These are phyloP conservation scores for Coemansia sp. DNA, from an alignment of 192 early-diverging fungal genomes.

Conservation along the genomic window DNA sequence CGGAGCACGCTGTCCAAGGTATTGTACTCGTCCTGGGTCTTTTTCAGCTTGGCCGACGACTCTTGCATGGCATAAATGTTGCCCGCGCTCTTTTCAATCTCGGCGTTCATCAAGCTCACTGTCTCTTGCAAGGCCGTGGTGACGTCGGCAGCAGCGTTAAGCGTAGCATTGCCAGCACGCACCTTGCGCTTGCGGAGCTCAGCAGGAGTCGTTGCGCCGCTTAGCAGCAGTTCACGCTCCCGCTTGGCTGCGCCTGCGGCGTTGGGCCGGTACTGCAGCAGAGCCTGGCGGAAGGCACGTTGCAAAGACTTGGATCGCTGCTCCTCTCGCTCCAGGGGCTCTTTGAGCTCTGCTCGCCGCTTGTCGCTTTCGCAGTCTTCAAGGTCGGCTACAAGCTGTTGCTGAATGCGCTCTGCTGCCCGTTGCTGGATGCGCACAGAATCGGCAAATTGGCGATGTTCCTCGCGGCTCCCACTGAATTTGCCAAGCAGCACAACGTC, in stretches of 20 bases:
- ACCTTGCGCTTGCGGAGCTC: conserved; percentile 46
- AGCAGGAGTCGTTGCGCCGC: conserved; percentile 37
- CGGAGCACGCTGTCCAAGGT: conserved; percentile 37
- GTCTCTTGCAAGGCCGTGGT: conserved; percentile 48
- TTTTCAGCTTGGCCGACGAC: conserved; percentile 28
- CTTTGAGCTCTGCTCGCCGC: not conserved
- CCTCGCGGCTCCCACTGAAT: conserved; percentile 34
- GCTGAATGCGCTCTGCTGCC: conserved; percentile 25
- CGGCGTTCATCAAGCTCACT: conserved; percentile 50
- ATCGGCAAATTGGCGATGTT: conserved; percentile 32
- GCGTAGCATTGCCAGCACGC: conserved; percentile 22
- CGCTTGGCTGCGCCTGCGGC: conserved; percentile 7
- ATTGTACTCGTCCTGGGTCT: conserved; percentile 28
- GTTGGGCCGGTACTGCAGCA: conserved; percentile 33
- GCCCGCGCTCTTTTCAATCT: conserved; percentile 50
- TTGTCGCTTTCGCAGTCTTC: not conserved
- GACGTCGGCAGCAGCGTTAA: conserved; percentile 42
- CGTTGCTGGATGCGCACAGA: conserved; percentile 50
- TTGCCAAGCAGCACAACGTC: conserved; percentile 23
- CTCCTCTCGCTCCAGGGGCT: not conserved
- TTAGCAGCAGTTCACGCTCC: conserved; percentile 39
- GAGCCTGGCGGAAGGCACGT: conserved; percentile 28
- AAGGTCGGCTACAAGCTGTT: conserved; percentile 7
- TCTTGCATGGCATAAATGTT: conserved; percentile 38
- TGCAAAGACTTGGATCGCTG: conserved; percentile 7